Evolutionary conservation across 1,139 yeast species (phyloP).

Genomic region (Geotrichum aggregatum): DNA sequence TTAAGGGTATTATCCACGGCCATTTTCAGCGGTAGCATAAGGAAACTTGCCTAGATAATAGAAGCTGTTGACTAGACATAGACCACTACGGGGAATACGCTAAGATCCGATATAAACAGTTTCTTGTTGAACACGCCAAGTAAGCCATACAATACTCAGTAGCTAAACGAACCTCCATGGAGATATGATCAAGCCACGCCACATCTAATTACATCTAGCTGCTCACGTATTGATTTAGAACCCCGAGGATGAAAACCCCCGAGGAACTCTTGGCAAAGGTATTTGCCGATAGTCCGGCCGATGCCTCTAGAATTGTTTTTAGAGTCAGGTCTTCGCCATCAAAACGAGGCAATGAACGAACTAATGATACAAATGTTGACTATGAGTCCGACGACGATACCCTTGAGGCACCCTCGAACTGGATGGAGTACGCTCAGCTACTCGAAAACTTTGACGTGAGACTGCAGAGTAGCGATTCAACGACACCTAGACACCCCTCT

Average conservation of each 20-base stretch:
- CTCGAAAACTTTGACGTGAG: slow-evolving; percentile 15
- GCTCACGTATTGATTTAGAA: too few species aligned
- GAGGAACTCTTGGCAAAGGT: slow-evolving; percentile 20
- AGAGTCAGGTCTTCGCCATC: slow-evolving; percentile 13
- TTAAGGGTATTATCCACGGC: too few species aligned
- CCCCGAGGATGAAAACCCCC: slow-evolving; percentile 11
- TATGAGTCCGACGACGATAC: not conserved
- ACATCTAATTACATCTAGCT: not conserved
- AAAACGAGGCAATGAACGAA: not conserved
- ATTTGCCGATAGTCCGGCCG: slow-evolving; percentile 17
- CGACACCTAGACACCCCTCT: slow-evolving; percentile 9
- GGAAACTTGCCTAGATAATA: too few species aligned
- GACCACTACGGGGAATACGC: too few species aligned
- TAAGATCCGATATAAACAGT: too few species aligned
- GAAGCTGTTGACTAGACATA: too few species aligned
- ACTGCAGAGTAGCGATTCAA: not conserved
- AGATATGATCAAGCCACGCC: slow-evolving; percentile 7
- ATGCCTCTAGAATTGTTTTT: slow-evolving; percentile 16
- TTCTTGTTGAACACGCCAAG: too few species aligned
- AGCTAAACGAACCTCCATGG: not conserved
- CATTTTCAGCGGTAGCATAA: too few species aligned
- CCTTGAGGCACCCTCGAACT: slow-evolving; percentile 1
- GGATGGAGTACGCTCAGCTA: slow-evolving; percentile 20
- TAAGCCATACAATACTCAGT: too few species aligned
- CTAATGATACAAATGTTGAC: not conserved